Base-by-base conservation (phyloP, 2,329 filamentous ascomycete genomes). In the Geosmithia morbida region DNA sequence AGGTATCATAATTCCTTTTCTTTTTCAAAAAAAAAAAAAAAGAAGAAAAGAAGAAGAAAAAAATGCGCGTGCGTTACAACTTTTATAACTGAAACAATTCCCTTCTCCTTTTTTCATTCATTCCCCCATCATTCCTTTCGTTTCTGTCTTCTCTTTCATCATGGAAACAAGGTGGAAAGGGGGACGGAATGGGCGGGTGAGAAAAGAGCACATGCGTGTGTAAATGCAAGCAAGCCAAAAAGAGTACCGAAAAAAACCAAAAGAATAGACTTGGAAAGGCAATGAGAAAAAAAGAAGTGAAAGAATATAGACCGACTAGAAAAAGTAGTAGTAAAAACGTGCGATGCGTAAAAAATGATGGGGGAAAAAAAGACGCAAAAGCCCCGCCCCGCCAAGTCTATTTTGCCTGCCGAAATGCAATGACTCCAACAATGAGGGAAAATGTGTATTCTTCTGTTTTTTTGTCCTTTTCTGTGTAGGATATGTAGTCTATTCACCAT, bases 321-420 rank as follows among this genome's bases (percentile, higher is more conserved):
- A 37, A 37, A 37, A 37, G 14, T 13, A 16, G 33, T 37, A 13
- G 13, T 37, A 11, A 16, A 37, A 16, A 37, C 33, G 33, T 11
- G 33, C 11, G 13, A 37, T 37, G 61, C 61, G 57, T 43, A 37
- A 51, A 46, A 45, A 26, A 47, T 22, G 48, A 49, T 18, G 7
- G 16, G 29, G 18, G 17, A 37, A 30, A 16, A 37, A 37, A 37
- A 37, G 13, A 37, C 33, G 10, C 26, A 33, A 16, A 44, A 44
- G 47, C 41, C 57, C 54, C 60, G 57, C 63, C 65, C 67, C 62
- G 63, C 67, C 65, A 62, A 63, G 68, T 74, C 70, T 74, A 74
- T 73, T 43, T 26, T 49, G 47, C 49, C 63, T 64, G 61, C 65
- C 59, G 58, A 67, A 69, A 71, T 70, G 66, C 66, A 66, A 62